Percentiles rank a stretch among this genome's conserved stretches.
phyloP scores from a whole-genome alignment of 225 moss, liverwort and hornwort species.

The Pleurozium schreberi region DNA sequence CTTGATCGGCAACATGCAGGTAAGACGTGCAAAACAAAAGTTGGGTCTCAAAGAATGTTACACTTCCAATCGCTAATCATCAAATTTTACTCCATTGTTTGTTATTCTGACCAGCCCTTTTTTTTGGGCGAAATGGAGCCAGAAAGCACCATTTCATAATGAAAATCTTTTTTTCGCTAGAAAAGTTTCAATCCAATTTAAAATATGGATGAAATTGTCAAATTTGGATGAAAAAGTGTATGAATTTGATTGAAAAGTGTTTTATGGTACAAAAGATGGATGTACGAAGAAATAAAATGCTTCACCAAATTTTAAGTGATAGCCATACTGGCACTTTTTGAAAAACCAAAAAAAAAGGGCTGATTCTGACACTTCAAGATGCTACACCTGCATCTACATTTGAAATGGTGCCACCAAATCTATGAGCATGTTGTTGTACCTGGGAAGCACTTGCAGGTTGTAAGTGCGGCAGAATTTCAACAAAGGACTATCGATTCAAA shows the following conservation, averaged over 20 bases:
- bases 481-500: not conserved
- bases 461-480: not conserved
- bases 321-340: too few relatives aligned
- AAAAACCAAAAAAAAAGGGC: too few relatives aligned
- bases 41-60: not conserved
- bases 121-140: too few relatives aligned
- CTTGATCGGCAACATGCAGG: slow-evolving; percentile 64
- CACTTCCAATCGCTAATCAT: not conserved
- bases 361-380: not conserved
- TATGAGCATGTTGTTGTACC: not conserved
- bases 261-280: too few relatives aligned
- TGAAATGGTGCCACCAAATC: not conserved
- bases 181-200: too few relatives aligned
- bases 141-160: too few relatives aligned
- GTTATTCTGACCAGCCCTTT: not conserved
- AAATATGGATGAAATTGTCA: too few relatives aligned
- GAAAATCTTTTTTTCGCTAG: too few relatives aligned
- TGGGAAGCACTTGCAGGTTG: not conserved
- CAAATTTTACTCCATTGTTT: not conserved
- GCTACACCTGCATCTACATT: not conserved
- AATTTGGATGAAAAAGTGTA: too few relatives aligned
- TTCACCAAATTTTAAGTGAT: too few relatives aligned
- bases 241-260: too few relatives aligned
- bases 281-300: too few relatives aligned
- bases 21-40: not conserved